Percentiles rank a stretch among this genome's conserved stretches.
These are phyloP conservation scores for Acaromyces ingoldii DNA, from an alignment of 1,284 basidiomycete genomes.

Conservation along the genomic window DNA sequence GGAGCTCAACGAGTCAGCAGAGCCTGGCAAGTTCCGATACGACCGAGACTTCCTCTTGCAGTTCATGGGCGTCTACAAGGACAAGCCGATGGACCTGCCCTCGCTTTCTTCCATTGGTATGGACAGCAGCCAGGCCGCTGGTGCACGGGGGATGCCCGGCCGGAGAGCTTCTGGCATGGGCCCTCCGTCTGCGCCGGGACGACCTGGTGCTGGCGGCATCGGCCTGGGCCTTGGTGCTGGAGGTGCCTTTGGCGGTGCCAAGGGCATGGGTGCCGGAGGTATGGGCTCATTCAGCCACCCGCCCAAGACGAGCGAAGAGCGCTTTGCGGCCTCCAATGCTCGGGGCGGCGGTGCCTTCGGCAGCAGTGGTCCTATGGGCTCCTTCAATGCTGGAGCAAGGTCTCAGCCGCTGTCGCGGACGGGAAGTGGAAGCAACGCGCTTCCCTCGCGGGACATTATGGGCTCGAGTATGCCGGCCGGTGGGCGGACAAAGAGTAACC, in stretches of 20 bases:
- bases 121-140: conserved; percentile 42
- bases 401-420: conserved; percentile 45
- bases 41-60: conserved; percentile 96
- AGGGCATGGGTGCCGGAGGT: conserved; percentile 20
- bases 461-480: conserved; percentile 46
- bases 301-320: conserved; percentile 48
- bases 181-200: conserved; percentile 34
- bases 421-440: conserved; percentile 45
- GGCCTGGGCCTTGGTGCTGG: conserved; percentile 41
- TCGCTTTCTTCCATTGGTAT: conserved; percentile 83
- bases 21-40: conserved; percentile 89
- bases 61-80: conserved; percentile 91
- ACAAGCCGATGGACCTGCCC: conserved; percentile 85
- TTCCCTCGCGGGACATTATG: conserved; percentile 50
- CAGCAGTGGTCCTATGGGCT: conserved; percentile 35
- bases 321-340: conserved; percentile 40
- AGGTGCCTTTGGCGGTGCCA: conserved; percentile 34
- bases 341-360: conserved; percentile 32
- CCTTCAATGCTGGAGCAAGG: conserved; percentile 43
- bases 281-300: conserved; percentile 41
- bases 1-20: conserved; percentile 75
- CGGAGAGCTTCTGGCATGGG: conserved; percentile 40
- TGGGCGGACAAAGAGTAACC: conserved; percentile 44
- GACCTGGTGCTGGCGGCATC: conserved; percentile 14
- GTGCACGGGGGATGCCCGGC: conserved; percentile 20